Evolutionary conservation across 805 yeast genomes (phyloP), one percentile per base, ranked within the genome.

Genomic region (Starmera quercuum): DNA sequence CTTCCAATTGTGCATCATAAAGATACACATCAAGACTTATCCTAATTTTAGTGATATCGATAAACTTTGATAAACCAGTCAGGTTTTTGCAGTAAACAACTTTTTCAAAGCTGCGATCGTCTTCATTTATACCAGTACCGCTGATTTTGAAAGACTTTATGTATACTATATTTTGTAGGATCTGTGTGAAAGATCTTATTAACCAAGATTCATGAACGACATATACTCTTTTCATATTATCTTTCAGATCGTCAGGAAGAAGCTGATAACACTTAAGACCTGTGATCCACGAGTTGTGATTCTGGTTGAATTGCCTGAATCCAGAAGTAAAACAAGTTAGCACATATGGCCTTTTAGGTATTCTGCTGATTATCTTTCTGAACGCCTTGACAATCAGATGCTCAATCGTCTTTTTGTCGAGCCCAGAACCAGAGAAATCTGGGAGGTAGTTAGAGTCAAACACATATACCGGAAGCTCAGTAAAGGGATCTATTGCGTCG

Each of bases 191-290:
- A 0, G 95, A 79, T 46, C 86, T 75, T 19, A 85, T 73, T 58
- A 88, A 73, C 92, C 96, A 87, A 30, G 83, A 80, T 45, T 88
- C 96, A 57, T 90, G 97, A 3, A 90, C 95, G 20, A 88, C 71
- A 42, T 79, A 82, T 3, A 86, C 64, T 47, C 75, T 79, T 33
- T 62, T 60, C 29, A 90, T 57, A 35, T 71, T 64, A 33, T 71
- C 68, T 39, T 74, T 71, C 29, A 68, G 58, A 5, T 64, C 65
- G 12, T 71, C 66, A 2, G 90, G 76, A 19, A 90, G 66, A 41
- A 73, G 58, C 40, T 72, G 59, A 50, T 70, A 75, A 34, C 75
- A 65, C 32, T 63, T 68, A n/a, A 75, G 63, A 38, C 86, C 83
- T 73, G 86, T 81, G 7, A 79, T 66, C 87, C 94, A 78, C 30